Conservation (phyloP, 805 yeast genomes). For the Candida ortonii region DNA sequence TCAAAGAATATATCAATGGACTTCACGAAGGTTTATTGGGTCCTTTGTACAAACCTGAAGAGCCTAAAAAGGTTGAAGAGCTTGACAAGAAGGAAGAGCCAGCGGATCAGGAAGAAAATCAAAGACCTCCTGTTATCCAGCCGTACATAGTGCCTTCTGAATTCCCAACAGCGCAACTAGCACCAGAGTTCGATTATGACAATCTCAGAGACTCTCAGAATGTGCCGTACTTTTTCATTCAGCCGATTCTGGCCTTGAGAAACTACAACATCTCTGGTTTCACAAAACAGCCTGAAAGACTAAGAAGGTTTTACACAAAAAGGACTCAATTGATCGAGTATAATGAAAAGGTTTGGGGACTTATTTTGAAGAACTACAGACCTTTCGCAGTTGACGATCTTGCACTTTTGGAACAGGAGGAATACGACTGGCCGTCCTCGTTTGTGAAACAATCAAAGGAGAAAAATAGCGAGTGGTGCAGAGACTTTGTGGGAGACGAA, state of each 20-base stretch:
- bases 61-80: slow-evolving; percentile 7
- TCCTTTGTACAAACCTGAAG: slow-evolving; percentile 55
- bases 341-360: slow-evolving; percentile 25
- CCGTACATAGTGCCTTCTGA: slow-evolving; percentile 64
- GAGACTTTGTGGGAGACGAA: slow-evolving; percentile 66
- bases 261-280: slow-evolving; percentile 82
- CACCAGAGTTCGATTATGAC: slow-evolving; percentile 55
- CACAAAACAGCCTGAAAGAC: slow-evolving; percentile 66
- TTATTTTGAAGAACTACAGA: slow-evolving; percentile 45
- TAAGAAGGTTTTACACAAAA: slow-evolving; percentile 73
- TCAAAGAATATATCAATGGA: slow-evolving; percentile 86
- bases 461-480: slow-evolving; percentile 84
- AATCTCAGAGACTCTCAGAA: slow-evolving; percentile 33
- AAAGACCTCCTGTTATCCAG: slow-evolving; percentile 47
- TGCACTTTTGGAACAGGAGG: slow-evolving; percentile 56
- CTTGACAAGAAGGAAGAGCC: slow-evolving; percentile 19
- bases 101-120: slow-evolving; percentile 30
- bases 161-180: slow-evolving; percentile 51
- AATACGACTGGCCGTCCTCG: slow-evolving; percentile 78
- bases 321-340: slow-evolving; percentile 46
- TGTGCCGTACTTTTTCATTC: slow-evolving; percentile 63
- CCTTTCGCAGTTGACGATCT: slow-evolving; percentile 48
- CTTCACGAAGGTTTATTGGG: slow-evolving; percentile 94
- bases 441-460: slow-evolving; percentile 81
- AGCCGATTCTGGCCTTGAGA: slow-evolving; percentile 74